A percentile compares a stretch with the other conserved stretches of the same genome.
These are phyloP conservation scores for Globisporangium takayamanum DNA, from an alignment of 352 stramenopile species.

Conservation along the genomic window DNA sequence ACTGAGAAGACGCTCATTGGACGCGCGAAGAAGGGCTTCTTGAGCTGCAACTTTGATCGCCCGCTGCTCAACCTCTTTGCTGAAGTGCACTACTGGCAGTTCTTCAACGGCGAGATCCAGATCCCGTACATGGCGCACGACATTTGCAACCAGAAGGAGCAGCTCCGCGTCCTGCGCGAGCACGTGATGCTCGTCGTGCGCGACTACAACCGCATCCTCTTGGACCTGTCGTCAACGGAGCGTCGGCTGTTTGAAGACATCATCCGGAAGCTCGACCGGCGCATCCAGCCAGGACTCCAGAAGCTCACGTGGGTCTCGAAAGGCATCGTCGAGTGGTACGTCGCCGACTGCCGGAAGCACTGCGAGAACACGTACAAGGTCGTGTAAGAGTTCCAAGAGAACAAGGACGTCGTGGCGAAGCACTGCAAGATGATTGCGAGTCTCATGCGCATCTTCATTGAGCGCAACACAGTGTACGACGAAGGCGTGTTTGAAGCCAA, in stretches of 20 bases:
- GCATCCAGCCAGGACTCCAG: conserved; percentile 88
- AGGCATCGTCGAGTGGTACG: conserved; percentile 91
- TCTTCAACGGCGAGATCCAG: conserved; percentile 89
- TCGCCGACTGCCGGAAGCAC: conserved; percentile 87
- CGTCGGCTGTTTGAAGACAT: conserved; percentile 92
- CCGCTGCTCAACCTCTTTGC: conserved; percentile 90
- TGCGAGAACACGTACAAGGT: conserved; percentile 86
- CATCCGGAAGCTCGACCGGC: conserved; percentile 91
- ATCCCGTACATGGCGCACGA: conserved; percentile 95
- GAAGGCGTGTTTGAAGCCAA: conserved; percentile 90
- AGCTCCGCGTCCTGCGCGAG: conserved; percentile 88
- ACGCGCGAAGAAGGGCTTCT: conserved; percentile 73
- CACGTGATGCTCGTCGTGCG: conserved; percentile 94
- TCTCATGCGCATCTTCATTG: conserved; percentile 90
- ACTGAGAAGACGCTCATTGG: conserved; percentile 79
- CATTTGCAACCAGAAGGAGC: conserved; percentile 92
- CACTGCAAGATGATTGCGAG: conserved; percentile 87
- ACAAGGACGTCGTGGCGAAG: conserved; percentile 82
- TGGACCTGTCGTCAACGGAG: conserved; percentile 88
- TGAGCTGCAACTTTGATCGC: conserved; percentile 94
- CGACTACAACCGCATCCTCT: conserved; percentile 93
- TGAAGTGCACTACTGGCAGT: conserved; percentile 90
- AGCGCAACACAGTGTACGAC: conserved; percentile 92
- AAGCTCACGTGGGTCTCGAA: conserved; percentile 93
- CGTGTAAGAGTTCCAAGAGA: conserved; percentile 86